phyloP scores from a whole-genome alignment of 306 rosid species.

The Cucumis cinereus region DNA sequence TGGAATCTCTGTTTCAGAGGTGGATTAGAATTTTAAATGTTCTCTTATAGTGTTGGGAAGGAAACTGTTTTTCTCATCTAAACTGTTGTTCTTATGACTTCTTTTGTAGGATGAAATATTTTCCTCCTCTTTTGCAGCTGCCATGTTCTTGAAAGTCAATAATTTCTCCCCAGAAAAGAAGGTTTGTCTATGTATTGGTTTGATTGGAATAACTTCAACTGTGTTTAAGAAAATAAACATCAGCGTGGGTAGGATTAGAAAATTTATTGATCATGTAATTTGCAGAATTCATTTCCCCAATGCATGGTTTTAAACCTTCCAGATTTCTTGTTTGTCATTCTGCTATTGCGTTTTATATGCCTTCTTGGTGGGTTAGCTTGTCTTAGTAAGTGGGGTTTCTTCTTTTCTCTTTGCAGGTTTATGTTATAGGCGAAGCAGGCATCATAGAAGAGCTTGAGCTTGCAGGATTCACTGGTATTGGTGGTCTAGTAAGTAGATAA shows the following conservation, averaged over 20 bases:
- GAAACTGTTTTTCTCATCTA: neutral
- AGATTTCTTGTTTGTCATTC: neutral
- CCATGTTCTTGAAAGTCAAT: slow-evolving; percentile 75
- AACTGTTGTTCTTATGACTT: neutral
- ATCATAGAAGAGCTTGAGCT: slow-evolving; percentile 76
- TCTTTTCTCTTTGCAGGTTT: slow-evolving; percentile 41
- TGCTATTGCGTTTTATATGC: neutral
- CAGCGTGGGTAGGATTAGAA: neutral
- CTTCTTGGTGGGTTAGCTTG: neutral
- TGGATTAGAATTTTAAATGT: neutral
- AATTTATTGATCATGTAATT: neutral
- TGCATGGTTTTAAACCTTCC: neutral
- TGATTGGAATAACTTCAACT: neutral
- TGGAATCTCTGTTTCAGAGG: slow-evolving; percentile 67
- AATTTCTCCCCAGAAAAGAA: slow-evolving; percentile 57
- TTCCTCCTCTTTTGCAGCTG: slow-evolving; percentile 93
- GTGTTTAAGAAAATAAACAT: neutral
- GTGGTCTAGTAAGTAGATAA: slow-evolving; percentile 69
- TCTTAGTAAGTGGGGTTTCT: neutral
- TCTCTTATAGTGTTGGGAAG: neutral
- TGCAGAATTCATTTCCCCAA: neutral
- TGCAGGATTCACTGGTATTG: slow-evolving; percentile 81
- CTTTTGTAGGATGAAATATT: slow-evolving; percentile 65
- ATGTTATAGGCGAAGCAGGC: slow-evolving; percentile 81
- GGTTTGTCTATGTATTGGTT: slow-evolving; percentile 23